A percentile compares a stretch with the other conserved stretches of the same genome.
phyloP scores from a whole-genome alignment of 768 basidiomycete species.

The Leccinum subtestaceum region DNA sequence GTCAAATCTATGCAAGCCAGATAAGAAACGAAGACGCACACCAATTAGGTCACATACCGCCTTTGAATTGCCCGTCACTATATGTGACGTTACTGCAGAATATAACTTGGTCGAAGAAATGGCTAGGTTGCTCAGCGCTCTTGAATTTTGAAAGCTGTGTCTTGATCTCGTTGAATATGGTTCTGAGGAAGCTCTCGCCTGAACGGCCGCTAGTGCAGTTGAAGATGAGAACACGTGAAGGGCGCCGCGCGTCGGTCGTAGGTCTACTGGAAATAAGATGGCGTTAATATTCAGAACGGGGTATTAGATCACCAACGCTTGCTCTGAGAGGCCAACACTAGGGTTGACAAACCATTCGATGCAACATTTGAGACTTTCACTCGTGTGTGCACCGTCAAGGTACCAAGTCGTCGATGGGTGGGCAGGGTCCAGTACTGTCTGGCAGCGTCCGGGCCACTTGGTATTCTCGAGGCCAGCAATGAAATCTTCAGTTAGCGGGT shows the following conservation, averaged over 20 bases:
- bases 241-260: conserved; percentile 22
- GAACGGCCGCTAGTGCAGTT: conserved; percentile 94
- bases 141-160: conserved; percentile 43
- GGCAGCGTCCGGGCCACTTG: conserved; percentile 95
- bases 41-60: conserved; percentile 51
- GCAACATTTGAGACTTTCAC: conserved; percentile 85
- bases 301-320: conserved; percentile 13
- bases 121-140: conserved; percentile 35
- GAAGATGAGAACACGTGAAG: conserved; percentile 73
- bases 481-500: conserved; percentile 50
- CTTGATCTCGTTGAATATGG: conserved; percentile 52
- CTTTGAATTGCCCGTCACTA: conserved; percentile 83
- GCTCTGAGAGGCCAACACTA: conserved; percentile 43
- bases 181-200: conserved; percentile 63
- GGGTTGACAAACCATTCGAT: conserved; percentile 83
- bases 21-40: background rate
- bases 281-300: conserved; percentile 4
- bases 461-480: conserved; percentile 62
- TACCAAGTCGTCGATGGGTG: conserved; percentile 68
- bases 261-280: background rate
- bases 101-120: conserved; percentile 80
- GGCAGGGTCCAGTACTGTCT: conserved; percentile 66
- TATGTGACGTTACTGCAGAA: conserved; percentile 98
- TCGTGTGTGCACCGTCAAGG: conserved; percentile 94
- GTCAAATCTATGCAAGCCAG: conserved; percentile 61